Percentiles rank a stretch among this genome's conserved stretches.
These are phyloP conservation scores for Suillus placidus DNA, from an alignment of 768 basidiomycete genomes.

Conservation along the genomic window DNA sequence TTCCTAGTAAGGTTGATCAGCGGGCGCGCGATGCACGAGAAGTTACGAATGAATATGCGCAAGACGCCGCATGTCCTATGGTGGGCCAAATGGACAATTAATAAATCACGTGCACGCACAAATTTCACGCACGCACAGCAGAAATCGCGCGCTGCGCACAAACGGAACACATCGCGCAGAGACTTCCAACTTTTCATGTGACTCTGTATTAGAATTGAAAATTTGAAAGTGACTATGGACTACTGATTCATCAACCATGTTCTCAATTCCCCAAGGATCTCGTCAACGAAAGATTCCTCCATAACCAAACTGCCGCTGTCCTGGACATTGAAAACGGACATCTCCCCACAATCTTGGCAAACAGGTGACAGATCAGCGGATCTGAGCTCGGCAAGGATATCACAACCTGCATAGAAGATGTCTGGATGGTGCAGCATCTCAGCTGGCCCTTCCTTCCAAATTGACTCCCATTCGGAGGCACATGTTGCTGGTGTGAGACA, in stretches of 20 bases:
- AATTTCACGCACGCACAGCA: constrained; percentile 14
- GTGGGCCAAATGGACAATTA: not conserved
- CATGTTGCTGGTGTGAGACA: not conserved
- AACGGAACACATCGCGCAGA: too few relatives aligned
- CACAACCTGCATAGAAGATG: constrained; percentile 1
- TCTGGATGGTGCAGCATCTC: constrained; percentile 10
- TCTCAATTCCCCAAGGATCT: too few relatives aligned
- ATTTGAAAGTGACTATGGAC: too few relatives aligned
- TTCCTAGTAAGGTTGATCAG: too few relatives aligned
- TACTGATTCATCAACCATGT: too few relatives aligned
- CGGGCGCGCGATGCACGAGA: too few relatives aligned
- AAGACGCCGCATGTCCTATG: too few relatives aligned
- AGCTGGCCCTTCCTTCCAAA: constrained; percentile 1
- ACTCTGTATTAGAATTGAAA: too few relatives aligned
- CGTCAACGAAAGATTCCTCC: not conserved
- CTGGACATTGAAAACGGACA: not conserved
- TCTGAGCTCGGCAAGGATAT: not conserved
- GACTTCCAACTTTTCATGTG: too few relatives aligned
- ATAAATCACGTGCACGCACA: constrained; percentile 32
- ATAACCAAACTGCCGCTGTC: not conserved
- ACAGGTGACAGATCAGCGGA: not conserved
- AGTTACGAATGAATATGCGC: too few relatives aligned
- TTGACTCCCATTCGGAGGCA: not conserved
- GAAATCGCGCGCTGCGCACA: not conserved
- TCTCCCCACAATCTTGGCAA: not conserved